These are phyloP conservation scores for Pythium monospermum DNA, from an alignment of 352 stramenopile genomes.

Conservation along the genomic window DNA sequence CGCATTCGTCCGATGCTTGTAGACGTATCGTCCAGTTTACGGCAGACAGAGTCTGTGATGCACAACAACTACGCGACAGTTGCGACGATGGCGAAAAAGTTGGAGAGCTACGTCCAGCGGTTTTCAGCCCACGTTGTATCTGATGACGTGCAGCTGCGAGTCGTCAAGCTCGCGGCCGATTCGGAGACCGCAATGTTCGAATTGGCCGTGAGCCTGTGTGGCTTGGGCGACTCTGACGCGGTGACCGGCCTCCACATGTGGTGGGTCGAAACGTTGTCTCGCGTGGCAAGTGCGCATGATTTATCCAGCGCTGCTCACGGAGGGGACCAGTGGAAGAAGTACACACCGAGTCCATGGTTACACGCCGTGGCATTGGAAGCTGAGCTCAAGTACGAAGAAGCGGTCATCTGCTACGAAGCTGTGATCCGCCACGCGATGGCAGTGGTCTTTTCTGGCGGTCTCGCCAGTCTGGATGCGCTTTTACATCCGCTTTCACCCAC, in stretches of 20 bases:
- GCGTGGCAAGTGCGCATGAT: background rate
- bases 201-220: constrained; percentile 7
- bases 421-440: constrained; percentile 8
- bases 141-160: constrained; percentile 3
- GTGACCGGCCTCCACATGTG: constrained; percentile 14
- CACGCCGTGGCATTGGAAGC: constrained; percentile 12
- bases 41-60: constrained; percentile 8
- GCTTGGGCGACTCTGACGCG: constrained; percentile 12
- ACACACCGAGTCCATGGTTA: no score
- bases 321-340: constrained; percentile 3
- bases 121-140: background rate
- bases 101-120: constrained; percentile 9
- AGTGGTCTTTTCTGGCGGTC: background rate
- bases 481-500: constrained; percentile 11
- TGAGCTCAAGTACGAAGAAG: constrained; percentile 22
- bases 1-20: constrained; percentile 14
- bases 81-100: constrained; percentile 2
- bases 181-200: constrained; percentile 16
- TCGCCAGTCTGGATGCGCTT: background rate
- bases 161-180: constrained; percentile 11
- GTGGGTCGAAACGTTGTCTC: constrained; percentile 12
- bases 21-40: constrained; percentile 4
- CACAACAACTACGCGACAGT: constrained; percentile 12
- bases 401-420: constrained; percentile 4
- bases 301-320: no score